Base-by-base conservation (phyloP, 495 filamentous ascomycete genomes). In the Penicillium turbatum region DNA sequence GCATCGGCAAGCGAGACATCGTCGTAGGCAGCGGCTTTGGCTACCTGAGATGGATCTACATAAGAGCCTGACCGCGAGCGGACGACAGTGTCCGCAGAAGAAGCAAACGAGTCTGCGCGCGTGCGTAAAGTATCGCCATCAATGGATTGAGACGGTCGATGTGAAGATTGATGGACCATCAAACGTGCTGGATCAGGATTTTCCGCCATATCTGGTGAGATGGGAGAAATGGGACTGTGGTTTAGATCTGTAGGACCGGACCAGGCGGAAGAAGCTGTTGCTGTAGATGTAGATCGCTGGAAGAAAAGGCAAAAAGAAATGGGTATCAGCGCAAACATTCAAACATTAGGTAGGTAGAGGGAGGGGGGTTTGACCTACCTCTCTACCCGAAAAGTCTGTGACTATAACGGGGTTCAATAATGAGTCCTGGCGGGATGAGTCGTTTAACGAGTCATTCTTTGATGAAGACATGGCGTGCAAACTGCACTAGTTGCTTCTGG, bases 61-160 rank as follows among this genome's bases (percentile, higher is more conserved):
- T 67, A 65, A 6, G 78, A 79, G 39, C 69, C 71, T 7, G 73
- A 63, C 48, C 76, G 66, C 26, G 78, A 77, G 47, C 74, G 64
- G 8, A 67, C 50, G 15, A 67, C 55, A 12, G 74, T 75, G 37
- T 68, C 66, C 30, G 68, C 65, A 38, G 61, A 69, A 1, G 78
- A 79, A 27, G 73, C 68, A 37, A 73, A 77, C 1, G 78, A 81
- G 51, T 66, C 63, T 37, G 77, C 71, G 34, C 76, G 73, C 19
- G 75, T 63, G 13, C 77, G 75, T 16, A 80, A 54, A 13, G 78
- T 80, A 24, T 77, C 78, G 15, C 76, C 78, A 45, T 77, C 78
- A 32, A 79, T 66, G 2, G 77, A 80, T 13, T 60, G 63, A 32
- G 72, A 66, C 17, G 66, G 63, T 15, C 59, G 61, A 47, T 74